These are phyloP conservation scores for Entomortierella chlamydospora DNA, from an alignment of 192 early-diverging fungal genomes.

Conservation along the genomic window DNA sequence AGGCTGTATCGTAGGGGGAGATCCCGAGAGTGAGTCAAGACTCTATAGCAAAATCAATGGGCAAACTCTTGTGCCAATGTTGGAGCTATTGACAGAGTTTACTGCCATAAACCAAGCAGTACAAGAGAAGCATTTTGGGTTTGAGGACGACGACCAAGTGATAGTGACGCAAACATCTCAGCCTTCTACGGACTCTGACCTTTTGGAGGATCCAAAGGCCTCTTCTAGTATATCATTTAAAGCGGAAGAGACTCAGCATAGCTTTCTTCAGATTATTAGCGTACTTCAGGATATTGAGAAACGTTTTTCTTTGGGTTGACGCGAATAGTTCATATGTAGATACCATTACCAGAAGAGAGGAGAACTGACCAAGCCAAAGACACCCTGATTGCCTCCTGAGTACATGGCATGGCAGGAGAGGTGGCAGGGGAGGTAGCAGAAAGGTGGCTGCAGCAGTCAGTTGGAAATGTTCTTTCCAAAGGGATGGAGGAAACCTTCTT, in stretches of 20 bases:
- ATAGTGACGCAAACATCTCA: neutral
- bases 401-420: no score
- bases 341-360: neutral
- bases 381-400: no score
- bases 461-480: no score
- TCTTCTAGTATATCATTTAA: slow-evolving; percentile 3
- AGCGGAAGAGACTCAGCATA: slow-evolving; percentile 9
- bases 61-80: slow-evolving; percentile 29
- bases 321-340: no score
- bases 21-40: slow-evolving; percentile 10
- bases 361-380: no score
- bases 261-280: slow-evolving; percentile 22
- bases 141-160: neutral
- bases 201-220: neutral
- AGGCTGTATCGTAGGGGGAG: slow-evolving; percentile 22
- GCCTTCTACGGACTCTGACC: neutral
- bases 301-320: neutral
- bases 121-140: neutral
- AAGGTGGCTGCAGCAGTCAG: no score
- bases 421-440: no score
- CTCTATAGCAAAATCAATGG: slow-evolving; percentile 8
- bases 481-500: no score
- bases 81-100: slow-evolving; percentile 32
- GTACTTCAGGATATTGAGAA: slow-evolving; percentile 23
- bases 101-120: slow-evolving; percentile 8